phyloP scores from a whole-genome alignment of 345 rosid genomes.

The Rubroshorea leprosula region DNA sequence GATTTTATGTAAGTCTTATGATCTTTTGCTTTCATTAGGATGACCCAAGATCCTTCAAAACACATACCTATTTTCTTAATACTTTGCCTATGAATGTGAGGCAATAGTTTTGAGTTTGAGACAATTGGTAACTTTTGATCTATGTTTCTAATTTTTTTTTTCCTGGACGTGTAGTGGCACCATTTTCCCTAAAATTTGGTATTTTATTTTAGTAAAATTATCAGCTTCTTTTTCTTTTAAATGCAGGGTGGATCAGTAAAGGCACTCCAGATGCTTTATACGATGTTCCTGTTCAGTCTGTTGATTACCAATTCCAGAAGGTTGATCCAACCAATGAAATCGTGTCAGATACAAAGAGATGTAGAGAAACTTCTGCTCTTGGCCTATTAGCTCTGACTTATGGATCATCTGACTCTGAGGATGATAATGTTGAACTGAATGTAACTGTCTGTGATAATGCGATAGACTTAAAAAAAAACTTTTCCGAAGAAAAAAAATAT shows the following conservation, averaged over 20 bases:
- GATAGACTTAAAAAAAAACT: conserved; percentile 19
- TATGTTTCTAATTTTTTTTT: not conserved
- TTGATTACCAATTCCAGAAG: conserved; percentile 25
- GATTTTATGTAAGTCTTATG: not conserved
- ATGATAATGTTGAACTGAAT: conserved; percentile 43
- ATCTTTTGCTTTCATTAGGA: not conserved
- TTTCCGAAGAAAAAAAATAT: conserved; percentile 24
- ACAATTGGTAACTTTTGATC: too few species aligned
- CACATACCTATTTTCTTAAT: too few species aligned
- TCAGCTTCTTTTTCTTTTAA: not conserved
- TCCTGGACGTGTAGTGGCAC: not conserved
- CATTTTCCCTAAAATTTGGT: not conserved
- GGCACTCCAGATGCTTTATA: conserved; percentile 28
- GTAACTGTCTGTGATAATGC: conserved; percentile 24
- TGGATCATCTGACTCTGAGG: conserved; percentile 94
- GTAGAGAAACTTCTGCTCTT: conserved; percentile 54
- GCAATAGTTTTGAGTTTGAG: too few species aligned
- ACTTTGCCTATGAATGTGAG: too few species aligned
- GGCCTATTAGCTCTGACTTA: conserved; percentile 71
- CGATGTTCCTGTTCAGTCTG: conserved; percentile 42
- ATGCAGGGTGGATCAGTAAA: conserved; percentile 43
- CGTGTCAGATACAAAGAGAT: conserved; percentile 24
- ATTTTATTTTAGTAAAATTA: not conserved
- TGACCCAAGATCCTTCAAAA: not conserved
- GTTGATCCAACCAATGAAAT: conserved; percentile 30